Evolutionary conservation across 495 filamentous ascomycete genomes (phyloP), one percentile per base, ranked within the genome.

Genomic region (Xeromyces bisporus): DNA sequence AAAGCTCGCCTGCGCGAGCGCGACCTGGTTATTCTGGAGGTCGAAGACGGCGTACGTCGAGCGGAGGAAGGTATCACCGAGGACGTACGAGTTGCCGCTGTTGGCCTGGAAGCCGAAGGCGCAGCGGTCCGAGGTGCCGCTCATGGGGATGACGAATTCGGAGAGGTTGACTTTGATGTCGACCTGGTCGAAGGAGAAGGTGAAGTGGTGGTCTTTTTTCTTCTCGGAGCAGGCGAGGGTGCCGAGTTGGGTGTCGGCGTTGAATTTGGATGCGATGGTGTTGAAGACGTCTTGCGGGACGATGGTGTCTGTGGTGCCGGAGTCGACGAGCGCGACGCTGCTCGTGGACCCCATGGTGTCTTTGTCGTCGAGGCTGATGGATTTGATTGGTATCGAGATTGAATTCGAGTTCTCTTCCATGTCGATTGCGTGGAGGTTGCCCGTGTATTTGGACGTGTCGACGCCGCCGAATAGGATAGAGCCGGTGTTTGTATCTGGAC

Each of bases 41-140:
- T 94, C 86, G 44, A 85, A 94, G 0, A 97, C 87, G 16, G 93
- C 73, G 44, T 94, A 97, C 0, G 86, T 84, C 20, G 75, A 80
- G 33, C 89, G 70, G 10, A 97, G 63, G 58, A 94, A 97, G 0
- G 87, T 94, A 48, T 97, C 87, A 8, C 87, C 87, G 18, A 97
- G 56, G 3, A 93, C 76, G 20, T 21, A 21, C 20, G 20, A 21
- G 20, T 21, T 9, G 20, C 9, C 20, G 23, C 66, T 58, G 3
- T 70, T 74, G 26, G 69, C n/a, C 55, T 43, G 0, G 71, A 75
- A 3, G 80, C 71, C 8, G 80, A 76, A 6, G 66, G 64, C 48
- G 94, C 77, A 28, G 84, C 83, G 40, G 86, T 84, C 15, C 77
- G 56, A 41, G 80, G 86, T 18, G 73, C 64, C 0, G 55, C 40